Conservation (phyloP, 805 yeast genomes). For the Candida succiphila region DNA sequence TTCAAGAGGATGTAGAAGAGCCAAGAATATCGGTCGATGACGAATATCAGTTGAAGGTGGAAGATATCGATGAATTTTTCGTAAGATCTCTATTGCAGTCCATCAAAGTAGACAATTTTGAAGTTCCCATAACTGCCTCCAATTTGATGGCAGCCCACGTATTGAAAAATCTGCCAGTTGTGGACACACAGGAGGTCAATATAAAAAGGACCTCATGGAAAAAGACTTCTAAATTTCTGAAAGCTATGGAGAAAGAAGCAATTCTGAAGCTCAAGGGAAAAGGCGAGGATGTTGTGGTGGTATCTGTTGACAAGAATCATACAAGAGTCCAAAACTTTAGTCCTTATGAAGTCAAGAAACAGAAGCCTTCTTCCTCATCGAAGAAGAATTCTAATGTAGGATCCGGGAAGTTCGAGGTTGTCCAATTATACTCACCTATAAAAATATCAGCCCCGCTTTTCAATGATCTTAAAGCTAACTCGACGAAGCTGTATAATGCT, state of each 20-base stretch:
- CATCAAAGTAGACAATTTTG: conserved; percentile 43
- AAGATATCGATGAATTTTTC: conserved; percentile 70
- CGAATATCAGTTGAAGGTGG: conserved; percentile 36
- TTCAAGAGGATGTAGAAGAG: conserved; percentile 3
- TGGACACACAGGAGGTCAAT: conserved; percentile 41
- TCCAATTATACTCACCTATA: conserved; percentile 49
- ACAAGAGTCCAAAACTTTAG: conserved; percentile 48
- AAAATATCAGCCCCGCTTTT: conserved; percentile 36
- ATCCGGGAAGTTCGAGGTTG: conserved; percentile 15
- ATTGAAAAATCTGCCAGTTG: conserved; percentile 62
- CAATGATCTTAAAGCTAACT: conserved; percentile 28
- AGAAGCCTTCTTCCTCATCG: background rate
- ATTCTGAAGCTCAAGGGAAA: conserved; percentile 70
- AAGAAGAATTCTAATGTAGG: background rate
- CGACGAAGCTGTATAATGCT: conserved; percentile 35
- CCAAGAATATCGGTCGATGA: too few species aligned
- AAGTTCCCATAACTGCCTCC: conserved; percentile 64
- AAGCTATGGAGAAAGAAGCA: conserved; percentile 73
- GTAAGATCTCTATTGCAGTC: conserved; percentile 63
- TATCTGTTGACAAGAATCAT: conserved; percentile 33
- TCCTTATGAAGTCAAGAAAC: conserved; percentile 41
- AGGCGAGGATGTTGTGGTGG: conserved; percentile 66
- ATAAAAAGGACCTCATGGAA: conserved; percentile 84
- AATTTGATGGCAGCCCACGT: conserved; percentile 64
- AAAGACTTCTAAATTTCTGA: conserved; percentile 76